Evolutionary conservation across 768 basidiomycete species (phyloP).

Genomic region (Russula griseocarnosa): DNA sequence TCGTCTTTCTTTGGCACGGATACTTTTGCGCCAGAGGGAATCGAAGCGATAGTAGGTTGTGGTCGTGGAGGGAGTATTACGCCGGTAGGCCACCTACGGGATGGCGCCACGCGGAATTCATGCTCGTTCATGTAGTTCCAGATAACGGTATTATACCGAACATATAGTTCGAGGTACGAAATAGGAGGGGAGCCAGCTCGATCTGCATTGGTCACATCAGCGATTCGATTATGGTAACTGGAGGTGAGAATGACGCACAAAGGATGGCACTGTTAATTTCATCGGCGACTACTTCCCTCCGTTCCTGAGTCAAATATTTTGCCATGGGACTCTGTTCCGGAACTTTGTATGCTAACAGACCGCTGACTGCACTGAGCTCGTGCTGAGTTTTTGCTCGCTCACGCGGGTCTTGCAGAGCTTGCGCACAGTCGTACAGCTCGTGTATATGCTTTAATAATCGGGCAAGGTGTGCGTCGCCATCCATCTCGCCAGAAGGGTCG

Average conservation of each 20-base stretch:
- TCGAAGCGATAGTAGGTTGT: background rate
- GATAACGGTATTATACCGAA: conserved; percentile 61
- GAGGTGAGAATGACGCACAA: conserved; percentile 45
- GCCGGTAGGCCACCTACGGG: conserved; percentile 40
- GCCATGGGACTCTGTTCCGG: conserved; percentile 74
- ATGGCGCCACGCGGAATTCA: conserved; percentile 43
- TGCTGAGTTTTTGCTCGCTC: conserved; percentile 60
- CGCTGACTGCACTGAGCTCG: conserved; percentile 71
- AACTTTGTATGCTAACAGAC: conserved; percentile 76
- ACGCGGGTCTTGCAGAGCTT: conserved; percentile 47
- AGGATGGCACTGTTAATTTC: conserved; percentile 86
- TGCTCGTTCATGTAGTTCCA: conserved; percentile 56
- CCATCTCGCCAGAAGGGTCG: conserved; percentile 33
- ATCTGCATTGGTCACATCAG: conserved; percentile 39
- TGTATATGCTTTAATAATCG: conserved; percentile 55
- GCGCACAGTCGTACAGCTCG: conserved; percentile 62
- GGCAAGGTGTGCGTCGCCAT: conserved; percentile 42
- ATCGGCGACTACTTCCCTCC: conserved; percentile 79
- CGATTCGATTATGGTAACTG: background rate
- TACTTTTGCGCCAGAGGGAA: conserved; percentile 8
- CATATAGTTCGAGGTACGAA: conserved; percentile 58
- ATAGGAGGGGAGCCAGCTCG: conserved; percentile 47
- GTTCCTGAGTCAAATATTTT: conserved; percentile 68
- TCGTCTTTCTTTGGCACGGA: conserved; percentile 15
- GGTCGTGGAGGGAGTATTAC: conserved; percentile 42